Conservation (phyloP, 2,329 filamentous ascomycete species). For the Coniochaeta sp. region DNA sequence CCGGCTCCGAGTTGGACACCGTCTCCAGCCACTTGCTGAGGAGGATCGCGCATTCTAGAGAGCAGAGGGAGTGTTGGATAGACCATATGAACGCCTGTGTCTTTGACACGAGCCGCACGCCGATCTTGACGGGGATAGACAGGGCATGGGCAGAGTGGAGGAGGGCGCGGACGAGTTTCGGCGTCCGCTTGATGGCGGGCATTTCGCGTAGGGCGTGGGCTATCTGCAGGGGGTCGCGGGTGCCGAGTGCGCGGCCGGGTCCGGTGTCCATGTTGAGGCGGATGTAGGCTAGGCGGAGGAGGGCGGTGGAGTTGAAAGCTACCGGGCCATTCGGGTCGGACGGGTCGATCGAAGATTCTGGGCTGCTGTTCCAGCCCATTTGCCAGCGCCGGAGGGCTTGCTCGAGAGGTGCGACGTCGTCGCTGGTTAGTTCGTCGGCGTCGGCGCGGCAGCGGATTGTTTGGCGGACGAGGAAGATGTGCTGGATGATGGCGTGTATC, state of each 20-base stretch:
- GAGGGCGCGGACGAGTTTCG: constrained; percentile 39
- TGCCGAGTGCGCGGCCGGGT: constrained; percentile 36
- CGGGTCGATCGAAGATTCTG: constrained; percentile 46
- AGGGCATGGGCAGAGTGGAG: constrained; percentile 47
- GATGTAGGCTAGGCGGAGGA: constrained; percentile 22
- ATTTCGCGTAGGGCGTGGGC: constrained; percentile 35
- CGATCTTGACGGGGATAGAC: constrained; percentile 45
- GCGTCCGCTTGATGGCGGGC: constrained; percentile 31
- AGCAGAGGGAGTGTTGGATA: constrained; percentile 46
- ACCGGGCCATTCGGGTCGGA: constrained; percentile 44
- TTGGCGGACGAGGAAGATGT: constrained; percentile 44
- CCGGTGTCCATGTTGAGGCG: constrained; percentile 31
- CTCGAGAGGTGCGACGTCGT: constrained; percentile 36
- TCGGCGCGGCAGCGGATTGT: constrained; percentile 8
- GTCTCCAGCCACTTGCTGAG: constrained; percentile 33
- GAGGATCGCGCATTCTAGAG: constrained; percentile 42
- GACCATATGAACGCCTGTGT: constrained; percentile 49
- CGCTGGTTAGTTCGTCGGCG: constrained; percentile 27
- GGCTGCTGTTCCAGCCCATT: constrained; percentile 41
- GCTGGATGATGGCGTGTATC: constrained; percentile 45
- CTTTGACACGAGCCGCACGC: constrained; percentile 43
- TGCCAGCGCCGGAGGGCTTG: constrained; percentile 42
- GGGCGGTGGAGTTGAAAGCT: constrained; percentile 36
- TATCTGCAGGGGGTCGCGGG: constrained; percentile 36
- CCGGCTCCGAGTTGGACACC: neutral